Percentiles rank a stretch among this genome's conserved stretches.
phyloP scores from a whole-genome alignment of 129 eudicot species.

The Ambrosia trifida region DNA sequence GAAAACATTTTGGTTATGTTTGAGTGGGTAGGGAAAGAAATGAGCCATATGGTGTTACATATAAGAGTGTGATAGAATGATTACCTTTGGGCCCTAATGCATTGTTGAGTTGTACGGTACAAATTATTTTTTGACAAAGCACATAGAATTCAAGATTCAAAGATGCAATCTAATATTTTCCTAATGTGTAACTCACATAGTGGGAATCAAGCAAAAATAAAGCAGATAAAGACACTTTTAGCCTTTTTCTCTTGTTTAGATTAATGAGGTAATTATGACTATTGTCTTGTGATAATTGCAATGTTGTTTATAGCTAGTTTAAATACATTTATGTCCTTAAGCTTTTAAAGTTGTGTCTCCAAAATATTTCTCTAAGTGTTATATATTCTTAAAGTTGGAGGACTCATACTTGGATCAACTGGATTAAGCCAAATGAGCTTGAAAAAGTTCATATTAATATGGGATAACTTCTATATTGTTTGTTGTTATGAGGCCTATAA shows the following conservation, averaged over 20 bases:
- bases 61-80: constrained; percentile 24
- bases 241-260: constrained; percentile 37
- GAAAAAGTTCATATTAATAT: too few relatives aligned
- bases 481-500: too few relatives aligned
- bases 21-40: background rate
- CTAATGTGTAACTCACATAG: constrained; percentile 33
- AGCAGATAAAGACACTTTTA: constrained; percentile 36
- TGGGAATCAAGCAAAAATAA: constrained; percentile 40
- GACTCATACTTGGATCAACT: too few relatives aligned
- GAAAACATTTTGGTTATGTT: constrained; percentile 3
- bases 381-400: too few relatives aligned
- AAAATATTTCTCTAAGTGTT: too few relatives aligned
- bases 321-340: background rate
- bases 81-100: constrained; percentile 26
- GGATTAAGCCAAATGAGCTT: too few relatives aligned
- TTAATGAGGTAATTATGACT: constrained; percentile 21
- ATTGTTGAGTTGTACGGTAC: constrained; percentile 31
- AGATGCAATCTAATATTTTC: constrained; percentile 38
- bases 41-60: constrained; percentile 27
- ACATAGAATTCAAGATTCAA: constrained; percentile 26
- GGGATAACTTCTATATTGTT: too few relatives aligned
- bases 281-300: constrained; percentile 14
- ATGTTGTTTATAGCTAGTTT: background rate
- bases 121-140: constrained; percentile 8
- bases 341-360: too few relatives aligned